Percentiles rank a stretch among this genome's conserved stretches.
Conservation (phyloP, 768 basidiomycete genomes). For the Tricholoma saponaceum region DNA sequence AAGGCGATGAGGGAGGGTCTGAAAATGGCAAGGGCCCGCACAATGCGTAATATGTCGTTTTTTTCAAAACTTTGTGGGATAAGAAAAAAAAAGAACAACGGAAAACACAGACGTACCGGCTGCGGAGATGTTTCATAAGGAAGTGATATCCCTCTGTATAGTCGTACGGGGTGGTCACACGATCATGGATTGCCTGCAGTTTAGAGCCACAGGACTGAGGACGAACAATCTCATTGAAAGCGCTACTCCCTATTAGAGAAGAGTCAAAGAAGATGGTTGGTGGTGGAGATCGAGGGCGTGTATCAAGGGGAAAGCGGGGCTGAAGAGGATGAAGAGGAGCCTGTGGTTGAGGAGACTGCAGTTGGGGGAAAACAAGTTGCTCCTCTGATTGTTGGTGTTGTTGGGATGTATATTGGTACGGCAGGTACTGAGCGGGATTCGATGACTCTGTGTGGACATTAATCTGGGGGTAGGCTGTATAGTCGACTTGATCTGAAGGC, state of each 20-base stretch:
- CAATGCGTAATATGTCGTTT: slow-evolving; percentile 91
- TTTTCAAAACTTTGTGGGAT: slow-evolving; percentile 77
- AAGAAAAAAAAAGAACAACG: slow-evolving; percentile 16
- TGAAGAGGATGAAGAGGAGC: slow-evolving; percentile 40
- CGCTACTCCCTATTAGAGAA: slow-evolving; percentile 26
- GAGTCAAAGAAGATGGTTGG: slow-evolving; percentile 27
- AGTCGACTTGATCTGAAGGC: slow-evolving; percentile 40
- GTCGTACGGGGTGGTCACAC: slow-evolving; percentile 79
- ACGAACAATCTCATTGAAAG: slow-evolving; percentile 11
- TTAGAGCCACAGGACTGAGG: slow-evolving; percentile 29
- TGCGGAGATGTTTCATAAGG: slow-evolving; percentile 89
- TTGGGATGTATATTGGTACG: slow-evolving; percentile 38
- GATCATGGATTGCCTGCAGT: slow-evolving; percentile 57
- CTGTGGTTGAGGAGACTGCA: slow-evolving; percentile 22
- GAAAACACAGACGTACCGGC: slow-evolving; percentile 54
- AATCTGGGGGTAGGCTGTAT: slow-evolving; percentile 30
- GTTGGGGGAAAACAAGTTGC: slow-evolving; percentile 32
- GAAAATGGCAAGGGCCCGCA: slow-evolving; percentile 91
- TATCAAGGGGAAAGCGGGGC: slow-evolving; percentile 50
- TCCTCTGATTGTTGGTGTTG: slow-evolving; percentile 30
- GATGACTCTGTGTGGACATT: slow-evolving; percentile 25
- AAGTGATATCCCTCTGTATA: slow-evolving; percentile 97
- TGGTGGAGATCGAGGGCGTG: slow-evolving; percentile 36
- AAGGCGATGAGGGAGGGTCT: slow-evolving; percentile 95
- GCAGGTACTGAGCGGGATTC: slow-evolving; percentile 39